Evolutionary conservation across 2,329 filamentous ascomycete genomes (phyloP), one percentile per base, ranked within the genome.

Genomic region (Colletotrichum chrysophilum): DNA sequence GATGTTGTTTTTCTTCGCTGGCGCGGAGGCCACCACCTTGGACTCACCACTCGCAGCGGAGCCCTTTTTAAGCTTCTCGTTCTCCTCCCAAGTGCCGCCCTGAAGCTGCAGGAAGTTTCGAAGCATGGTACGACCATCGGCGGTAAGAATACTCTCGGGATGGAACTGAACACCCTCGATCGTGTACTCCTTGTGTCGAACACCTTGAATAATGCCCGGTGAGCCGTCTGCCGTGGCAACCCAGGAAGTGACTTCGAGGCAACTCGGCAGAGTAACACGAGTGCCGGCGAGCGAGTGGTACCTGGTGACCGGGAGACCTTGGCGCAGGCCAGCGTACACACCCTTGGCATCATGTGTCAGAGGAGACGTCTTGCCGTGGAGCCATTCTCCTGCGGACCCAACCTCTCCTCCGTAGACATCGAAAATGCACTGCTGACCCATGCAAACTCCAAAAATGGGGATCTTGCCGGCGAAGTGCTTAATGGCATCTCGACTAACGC

Each of bases 361-460:
- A 66, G 94, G 93, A 3, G 96, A 98, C 8, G 97, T 99, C 88
- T 99, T 99, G 80, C 97, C 97, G 82, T 99, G 97, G 70, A 99
- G 88, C 81, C 98, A 98, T 86, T 99, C 97, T 30, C 97, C 97
- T 12, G 97, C 98, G 75, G 95, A 96, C 82, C 93, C 94, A 66
- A 99, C 97, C 66, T 94, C 93, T 76, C 97, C 97, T 64, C 97
- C 97, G 81, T 97, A 98, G 36, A 95, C 93, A 70, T 97, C 94
- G 83, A 97, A 96, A 78, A 99, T 98, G 85, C 97, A 99, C 88
- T 99, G 97, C 93, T 98, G 94, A 79, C 97, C 97, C 96, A 99
- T 98, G 83, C 97, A 99, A 34, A 99, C 97, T n/a, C 97, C 97
- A 68, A 99, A 91, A 16, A 99, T 92, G 13, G 97, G 97, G 65